A percentile compares a stretch with the other conserved stretches of the same genome.
Conservation (phyloP, 2,329 filamentous ascomycete species). For the Amauroascus verrucosus region DNA sequence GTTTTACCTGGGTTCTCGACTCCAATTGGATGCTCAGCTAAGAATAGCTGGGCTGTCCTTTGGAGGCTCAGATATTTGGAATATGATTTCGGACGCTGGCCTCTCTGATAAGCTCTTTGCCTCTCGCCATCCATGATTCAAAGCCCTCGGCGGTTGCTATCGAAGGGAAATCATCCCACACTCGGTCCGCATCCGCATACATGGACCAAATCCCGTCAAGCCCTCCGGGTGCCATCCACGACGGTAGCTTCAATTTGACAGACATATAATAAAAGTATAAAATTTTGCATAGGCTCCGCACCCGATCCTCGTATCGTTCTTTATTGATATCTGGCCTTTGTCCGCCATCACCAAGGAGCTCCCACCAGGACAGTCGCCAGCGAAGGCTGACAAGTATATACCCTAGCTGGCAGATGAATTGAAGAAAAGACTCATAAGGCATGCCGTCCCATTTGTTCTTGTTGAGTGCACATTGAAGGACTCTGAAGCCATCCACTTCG, state of each 20-base stretch:
- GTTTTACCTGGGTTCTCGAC: neutral
- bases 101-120: slow-evolving; percentile 32
- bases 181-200: slow-evolving; percentile 33
- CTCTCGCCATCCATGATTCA: slow-evolving; percentile 32
- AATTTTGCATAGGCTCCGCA: slow-evolving; percentile 34
- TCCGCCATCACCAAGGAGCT: slow-evolving; percentile 32
- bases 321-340: slow-evolving; percentile 26
- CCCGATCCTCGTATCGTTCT: slow-evolving; percentile 33
- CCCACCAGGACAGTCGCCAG: slow-evolving; percentile 40
- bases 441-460: slow-evolving; percentile 39
- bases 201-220: slow-evolving; percentile 34
- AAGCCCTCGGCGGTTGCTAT: slow-evolving; percentile 33
- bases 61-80: neutral
- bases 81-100: slow-evolving; percentile 20
- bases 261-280: slow-evolving; percentile 40
- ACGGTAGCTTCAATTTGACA: slow-evolving; percentile 34
- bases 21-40: neutral
- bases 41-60: neutral
- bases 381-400: slow-evolving; percentile 36
- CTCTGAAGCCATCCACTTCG: slow-evolving; percentile 38
- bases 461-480: slow-evolving; percentile 37
- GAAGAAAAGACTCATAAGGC: slow-evolving; percentile 33
- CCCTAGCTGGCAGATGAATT: slow-evolving; percentile 33
- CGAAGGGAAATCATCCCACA: slow-evolving; percentile 37
- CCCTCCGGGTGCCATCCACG: slow-evolving; percentile 29